phyloP scores from a whole-genome alignment of 192 early-diverging fungal species.

The Lobosporangium transversale region DNA sequence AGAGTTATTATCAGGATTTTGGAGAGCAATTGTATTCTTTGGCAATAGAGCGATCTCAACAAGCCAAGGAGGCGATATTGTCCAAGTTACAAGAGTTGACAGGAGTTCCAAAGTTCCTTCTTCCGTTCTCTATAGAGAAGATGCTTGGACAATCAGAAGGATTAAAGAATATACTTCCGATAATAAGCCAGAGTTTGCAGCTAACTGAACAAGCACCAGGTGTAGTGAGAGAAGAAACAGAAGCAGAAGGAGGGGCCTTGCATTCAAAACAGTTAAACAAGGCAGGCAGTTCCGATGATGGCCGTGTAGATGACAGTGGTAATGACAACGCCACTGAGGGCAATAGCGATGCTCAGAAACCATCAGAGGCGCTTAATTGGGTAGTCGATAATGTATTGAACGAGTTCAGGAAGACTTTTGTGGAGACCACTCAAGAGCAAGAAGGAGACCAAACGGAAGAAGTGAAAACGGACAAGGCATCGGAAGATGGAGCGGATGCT shows the following conservation, averaged over 20 bases:
- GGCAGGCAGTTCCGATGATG: too few species aligned
- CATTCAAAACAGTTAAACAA: too few species aligned
- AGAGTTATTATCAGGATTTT: background rate
- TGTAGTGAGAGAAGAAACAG: too few species aligned
- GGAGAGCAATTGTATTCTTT: background rate
- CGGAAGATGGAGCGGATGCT: background rate
- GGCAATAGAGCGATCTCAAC: background rate
- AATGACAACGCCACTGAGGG: too few species aligned
- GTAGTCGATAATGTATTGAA: too few species aligned
- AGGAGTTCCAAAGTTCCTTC: too few species aligned
- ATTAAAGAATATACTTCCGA: background rate
- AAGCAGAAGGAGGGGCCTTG: too few species aligned
- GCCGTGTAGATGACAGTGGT: too few species aligned
- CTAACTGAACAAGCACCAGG: too few species aligned
- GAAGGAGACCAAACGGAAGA: background rate
- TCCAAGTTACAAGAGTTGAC: background rate
- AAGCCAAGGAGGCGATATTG: constrained; percentile 5
- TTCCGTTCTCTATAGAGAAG: too few species aligned
- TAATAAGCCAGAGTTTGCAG: background rate
- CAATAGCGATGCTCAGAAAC: too few species aligned
- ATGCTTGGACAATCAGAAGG: background rate
- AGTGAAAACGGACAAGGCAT: background rate
- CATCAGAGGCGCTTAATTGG: too few species aligned
- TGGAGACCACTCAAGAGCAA: background rate
- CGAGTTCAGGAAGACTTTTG: background rate